Evolutionary conservation across 2,329 filamentous ascomycete genomes (phyloP), one percentile per base, ranked within the genome.

Genomic region (Pseudogymnoascus sp.): DNA sequence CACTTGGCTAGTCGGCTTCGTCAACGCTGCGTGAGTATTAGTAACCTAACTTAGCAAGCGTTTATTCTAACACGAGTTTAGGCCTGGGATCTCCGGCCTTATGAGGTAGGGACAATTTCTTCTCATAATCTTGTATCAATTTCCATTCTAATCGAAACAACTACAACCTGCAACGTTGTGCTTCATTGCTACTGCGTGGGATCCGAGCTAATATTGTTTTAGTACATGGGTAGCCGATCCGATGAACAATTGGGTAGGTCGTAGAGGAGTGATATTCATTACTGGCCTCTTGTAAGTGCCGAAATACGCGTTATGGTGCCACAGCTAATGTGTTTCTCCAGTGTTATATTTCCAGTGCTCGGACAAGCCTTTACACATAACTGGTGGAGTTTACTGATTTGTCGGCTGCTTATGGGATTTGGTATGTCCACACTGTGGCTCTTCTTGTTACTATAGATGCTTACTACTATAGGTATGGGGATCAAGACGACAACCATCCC

Each of bases 381-480:
- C 0, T 93, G 90, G 89, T 81, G 79, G 73, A 83, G 90, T 70
- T 83, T 92, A 69, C 81, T 93, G 66, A 80, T 84, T 48, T 86
- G 85, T 51, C 85, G 90, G 48, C 14, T 65, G 66, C 79, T 90
- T 11, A 82, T 93, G 67, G 90, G 90, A 7, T 84, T 93, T 57
- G 89, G 62, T 85, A 86, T 62, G 84, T 88, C 67, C 86, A 82
- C 0, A 93, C 89, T 88, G 81, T 79, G 73, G 83, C 90, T 70
- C 83, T 92, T 69, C 81, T 93, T 66, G 80, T 84, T 45, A 86
- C 85, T 54, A 85, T 90, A 57, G 39, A 31, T 43, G 66, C 79
- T 89, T 11, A 82, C 93, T 67, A 90, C 90, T 11, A 84, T 93
- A 60, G 89, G 88, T 1, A 91, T 92, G 78, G 89, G 89, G 23